Evolutionary conservation across 768 basidiomycete genomes (phyloP), one percentile per base, ranked within the genome.

Genomic region (Mycena amicta): DNA sequence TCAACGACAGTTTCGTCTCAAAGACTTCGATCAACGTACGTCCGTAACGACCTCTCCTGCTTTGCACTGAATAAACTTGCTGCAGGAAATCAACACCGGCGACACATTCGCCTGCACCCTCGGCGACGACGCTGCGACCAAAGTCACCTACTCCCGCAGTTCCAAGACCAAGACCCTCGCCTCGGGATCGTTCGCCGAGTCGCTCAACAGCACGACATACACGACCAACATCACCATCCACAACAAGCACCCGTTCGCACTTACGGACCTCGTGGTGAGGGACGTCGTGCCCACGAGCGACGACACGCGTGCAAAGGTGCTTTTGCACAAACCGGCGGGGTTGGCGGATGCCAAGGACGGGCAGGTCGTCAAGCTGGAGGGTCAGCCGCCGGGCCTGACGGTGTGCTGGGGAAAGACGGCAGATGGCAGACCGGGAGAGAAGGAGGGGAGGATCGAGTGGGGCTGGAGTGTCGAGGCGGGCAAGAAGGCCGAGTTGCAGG

Each of bases 401-500:
- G 74, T 78, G 29, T 61, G 63, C 52, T 77, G 75, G 76, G 63
- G 69, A 57, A 73, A 73, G 45, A 59, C 69, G 5, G 72, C 72
- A 1, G 76, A 80, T 63, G 77, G 76, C 53, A 79, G 78, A 56
- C 77, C 77, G 3, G 83, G 80, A 1, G 77, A 80, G 70, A 81
- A 81, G 70, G 80, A 84, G 45, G 86, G 86, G 2, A 75, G 74
- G 56, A 81, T 81, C 64, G 83, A 84, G 67, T 87, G 84, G 84
- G 72, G 70, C 56, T 74, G 77, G 69, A 74, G 68, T 25, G 68
- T 85, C 28, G 76, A 70, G 5, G 74, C 73, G 16, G 80, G 78
- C 15, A 72, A 71, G 54, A 77, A 76, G 63, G 69, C 81, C 18
- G 68, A 67, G 12, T 62, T 87, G 18, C 74, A 79, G 52, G 74